Conservation (phyloP, 768 basidiomycete species). For the Xerocomellus chrysenteron region DNA sequence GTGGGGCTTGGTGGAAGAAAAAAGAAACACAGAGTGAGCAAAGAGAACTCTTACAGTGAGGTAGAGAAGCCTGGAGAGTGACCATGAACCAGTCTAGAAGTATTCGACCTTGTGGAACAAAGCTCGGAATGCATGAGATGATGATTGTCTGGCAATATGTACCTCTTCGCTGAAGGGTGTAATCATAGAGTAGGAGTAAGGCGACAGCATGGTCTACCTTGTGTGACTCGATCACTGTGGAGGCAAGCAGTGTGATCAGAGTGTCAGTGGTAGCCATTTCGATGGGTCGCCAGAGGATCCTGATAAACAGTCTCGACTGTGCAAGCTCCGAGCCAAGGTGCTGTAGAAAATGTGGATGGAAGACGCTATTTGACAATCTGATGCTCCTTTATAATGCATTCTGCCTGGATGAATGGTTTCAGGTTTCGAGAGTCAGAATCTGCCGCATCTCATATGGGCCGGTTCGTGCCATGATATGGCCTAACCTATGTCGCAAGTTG, state of each 20-base stretch:
- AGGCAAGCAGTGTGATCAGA: neutral
- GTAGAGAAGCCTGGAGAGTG: slow-evolving; percentile 8
- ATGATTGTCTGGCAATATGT: neutral
- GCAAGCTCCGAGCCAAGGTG: no score
- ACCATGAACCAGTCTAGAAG: slow-evolving; percentile 5
- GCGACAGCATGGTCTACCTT: neutral
- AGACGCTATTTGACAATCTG: no score
- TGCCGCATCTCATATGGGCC: no score
- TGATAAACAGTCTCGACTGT: neutral
- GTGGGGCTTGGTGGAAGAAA: neutral
- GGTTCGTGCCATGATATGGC: no score
- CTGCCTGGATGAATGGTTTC: no score
- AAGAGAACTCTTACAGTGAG: neutral
- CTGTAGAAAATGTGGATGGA: no score
- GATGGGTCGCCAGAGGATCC: neutral
- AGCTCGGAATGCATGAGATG: neutral
- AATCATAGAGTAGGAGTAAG: slow-evolving; percentile 4
- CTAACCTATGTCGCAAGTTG: no score
- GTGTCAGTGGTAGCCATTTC: neutral
- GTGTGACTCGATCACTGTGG: neutral
- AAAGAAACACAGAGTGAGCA: neutral
- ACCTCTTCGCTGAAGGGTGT: slow-evolving; percentile 6
- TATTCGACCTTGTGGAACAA: neutral
- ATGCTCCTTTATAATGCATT: no score
- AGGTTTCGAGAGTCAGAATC: no score